These are phyloP conservation scores for Pleurotus djamor DNA, from an alignment of 768 basidiomycete species.

Conservation along the genomic window DNA sequence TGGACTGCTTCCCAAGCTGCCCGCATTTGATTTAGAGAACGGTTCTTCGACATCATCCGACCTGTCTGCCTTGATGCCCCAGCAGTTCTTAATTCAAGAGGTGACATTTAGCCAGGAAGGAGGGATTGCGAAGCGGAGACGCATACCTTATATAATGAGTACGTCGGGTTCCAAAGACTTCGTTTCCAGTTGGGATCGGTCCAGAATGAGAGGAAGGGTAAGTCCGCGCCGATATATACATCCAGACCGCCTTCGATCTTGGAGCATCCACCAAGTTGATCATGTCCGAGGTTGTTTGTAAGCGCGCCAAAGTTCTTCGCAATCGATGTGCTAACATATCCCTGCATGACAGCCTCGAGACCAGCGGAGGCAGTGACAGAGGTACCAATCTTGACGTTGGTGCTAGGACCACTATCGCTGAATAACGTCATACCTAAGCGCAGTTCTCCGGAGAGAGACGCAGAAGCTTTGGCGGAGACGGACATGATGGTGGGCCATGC, in stretches of 20 bases:
- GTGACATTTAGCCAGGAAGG: neutral
- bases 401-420: neutral
- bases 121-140: neutral
- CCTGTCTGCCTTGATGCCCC: neutral
- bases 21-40: too few relatives aligned
- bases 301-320: neutral
- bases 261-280: neutral
- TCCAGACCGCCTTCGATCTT: neutral
- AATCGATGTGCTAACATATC: neutral
- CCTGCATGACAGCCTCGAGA: neutral
- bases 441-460: neutral
- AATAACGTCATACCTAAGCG: neutral
- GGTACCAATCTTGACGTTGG: neutral
- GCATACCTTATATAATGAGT: neutral
- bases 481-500: neutral
- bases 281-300: neutral
- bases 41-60: neutral
- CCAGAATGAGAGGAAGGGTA: neutral
- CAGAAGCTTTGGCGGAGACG: neutral
- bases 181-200: neutral
- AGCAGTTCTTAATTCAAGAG: neutral
- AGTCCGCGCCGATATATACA: neutral
- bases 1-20: too few relatives aligned
- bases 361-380: neutral
- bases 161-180: neutral